Evolutionary conservation across 148 eudicot genomes (phyloP), one percentile per base, ranked within the genome.

Genomic region (Amaranthus cruentus): DNA sequence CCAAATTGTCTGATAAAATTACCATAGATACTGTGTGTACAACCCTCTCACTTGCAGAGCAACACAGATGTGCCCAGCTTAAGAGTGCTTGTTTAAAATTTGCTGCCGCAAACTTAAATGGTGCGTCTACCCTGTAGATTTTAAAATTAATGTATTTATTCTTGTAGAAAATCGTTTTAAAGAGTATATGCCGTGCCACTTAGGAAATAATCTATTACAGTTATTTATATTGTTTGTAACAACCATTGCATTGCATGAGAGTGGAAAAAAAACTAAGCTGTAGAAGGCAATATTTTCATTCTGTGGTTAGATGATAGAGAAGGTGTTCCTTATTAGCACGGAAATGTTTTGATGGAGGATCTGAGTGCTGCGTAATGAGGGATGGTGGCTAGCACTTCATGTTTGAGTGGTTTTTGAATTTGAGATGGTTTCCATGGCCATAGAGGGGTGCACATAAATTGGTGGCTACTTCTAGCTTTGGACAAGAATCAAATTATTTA

Each of bases 101-200:
- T 85, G 95, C 91, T 14, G 89, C 95, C 13, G 79, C 90, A 83
- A 88, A 93, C 87, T 93, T 93, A 90, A 91, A 92, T 84, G 97
- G 98, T 93, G 91, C 82, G 98, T 91, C 83, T 88, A 67, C 47
- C 76, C 75, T 77, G 56, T 89, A 75, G 81, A 74, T 82, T 84
- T 84, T 88, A 28, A 28, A 28, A 28, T 28, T 28, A 28, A 28
- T 28, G 38, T 28, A 28, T 28, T 28, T 28, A 28, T 28, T 28
- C 38, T 28, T 0, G 38, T 28, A 28, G 38, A 28, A 28, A 28
- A 28, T 28, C 38, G 38, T 28, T 28, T 28, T 28, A 28, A 28
- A 28, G 38, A 28, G 38, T 28, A 28, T 28, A 28, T 28, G 38
- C 38, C 38, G 38, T 28, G 38, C 38, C 38, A 28, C 38, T 28